Evolutionary conservation across 1,284 basidiomycete species (phyloP), one percentile per base, ranked within the genome.

Genomic region (Pholiota adiposa): DNA sequence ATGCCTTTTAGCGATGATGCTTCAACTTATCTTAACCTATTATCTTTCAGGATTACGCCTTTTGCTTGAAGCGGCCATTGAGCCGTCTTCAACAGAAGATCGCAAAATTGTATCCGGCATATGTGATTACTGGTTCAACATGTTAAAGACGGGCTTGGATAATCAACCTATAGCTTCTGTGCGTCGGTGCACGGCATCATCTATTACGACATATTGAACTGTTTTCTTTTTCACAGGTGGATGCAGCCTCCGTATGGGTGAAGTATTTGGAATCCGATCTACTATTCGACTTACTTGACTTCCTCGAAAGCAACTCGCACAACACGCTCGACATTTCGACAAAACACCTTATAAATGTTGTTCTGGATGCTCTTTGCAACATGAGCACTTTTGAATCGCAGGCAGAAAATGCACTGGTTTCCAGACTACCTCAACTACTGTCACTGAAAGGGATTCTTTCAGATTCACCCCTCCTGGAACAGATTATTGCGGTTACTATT

Each of bases 401-500:
- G 16, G 63, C 69, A 5, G 72, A 74, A 60, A 46, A 46, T 27
- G 65, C 62, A n/a, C 56, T 75, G 41, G 65, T 68, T 7, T 62
- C 71, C 25, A 63, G 73, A 34, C 56, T 76, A 11, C 62, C 70
- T 9, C 69, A 70, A 18, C 69, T 85, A 0, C 54, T 82, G 14
- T 60, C 67, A 8, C 63, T 83, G 25, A 73, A 71, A 12, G 29
- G 65, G 3, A n/a, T 75, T 2, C 62, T 84, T 3, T 74, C 77
- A 2, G 62, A 69, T 23, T 79, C 75, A 7, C 7, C 54, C 2
- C 58, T 75, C 1, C 70, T 87, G 0, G 83, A 87, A 40, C 72
- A 79, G 12, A 69, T 87, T 62, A 77, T 87, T 25, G 79, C 82
- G 3, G 66, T 68, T 3, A 72, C 75, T 0, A 54, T 85, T 1